A percentile compares a stretch with the other conserved stretches of the same genome.
Conservation (phyloP, 176 grass and related monocot genomes). For the Bonia amplexicaulis region DNA sequence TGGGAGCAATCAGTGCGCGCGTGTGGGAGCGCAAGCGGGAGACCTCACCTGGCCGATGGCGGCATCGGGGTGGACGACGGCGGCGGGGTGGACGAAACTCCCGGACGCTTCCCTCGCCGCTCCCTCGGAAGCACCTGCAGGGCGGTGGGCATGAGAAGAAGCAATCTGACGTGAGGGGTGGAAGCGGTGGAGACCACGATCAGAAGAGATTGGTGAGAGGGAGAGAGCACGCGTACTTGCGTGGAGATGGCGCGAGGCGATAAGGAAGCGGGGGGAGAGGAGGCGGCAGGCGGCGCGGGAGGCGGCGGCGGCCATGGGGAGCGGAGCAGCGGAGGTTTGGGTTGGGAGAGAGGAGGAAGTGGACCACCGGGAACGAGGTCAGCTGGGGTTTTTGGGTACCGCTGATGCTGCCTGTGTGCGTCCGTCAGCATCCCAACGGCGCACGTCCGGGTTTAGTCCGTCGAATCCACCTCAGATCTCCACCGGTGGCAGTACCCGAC, state of each 20-base stretch:
- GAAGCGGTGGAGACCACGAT: not conserved
- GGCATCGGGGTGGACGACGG: slow-evolving; percentile 70
- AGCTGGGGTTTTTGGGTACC: not conserved
- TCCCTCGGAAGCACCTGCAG: slow-evolving; percentile 22
- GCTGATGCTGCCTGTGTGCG: not conserved
- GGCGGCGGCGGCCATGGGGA: slow-evolving; percentile 40
- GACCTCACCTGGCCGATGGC: slow-evolving; percentile 59
- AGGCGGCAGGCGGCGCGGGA: slow-evolving; percentile 19
- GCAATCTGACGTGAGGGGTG: not conserved
- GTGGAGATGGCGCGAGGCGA: slow-evolving; percentile 32
- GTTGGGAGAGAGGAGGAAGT: not conserved
- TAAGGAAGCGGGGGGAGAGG: not conserved
- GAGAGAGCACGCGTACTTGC: slow-evolving; percentile 25
- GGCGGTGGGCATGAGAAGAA: not conserved
- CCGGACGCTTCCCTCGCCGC: slow-evolving; percentile 9
- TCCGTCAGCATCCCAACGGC: not conserved
- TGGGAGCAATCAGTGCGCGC: not conserved
- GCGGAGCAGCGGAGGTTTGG: not conserved
- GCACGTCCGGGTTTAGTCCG: not conserved
- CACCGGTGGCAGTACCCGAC: too few species aligned
- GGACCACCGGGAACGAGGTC: slow-evolving; percentile 2
- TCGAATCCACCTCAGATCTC: too few species aligned
- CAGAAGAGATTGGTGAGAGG: not conserved
- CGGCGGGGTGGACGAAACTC: slow-evolving; percentile 41
- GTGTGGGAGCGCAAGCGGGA: not conserved